A percentile compares a stretch with the other conserved stretches of the same genome.
Evolutionary conservation across 768 basidiomycete genomes (phyloP).

Genomic region (Boletales sp.): DNA sequence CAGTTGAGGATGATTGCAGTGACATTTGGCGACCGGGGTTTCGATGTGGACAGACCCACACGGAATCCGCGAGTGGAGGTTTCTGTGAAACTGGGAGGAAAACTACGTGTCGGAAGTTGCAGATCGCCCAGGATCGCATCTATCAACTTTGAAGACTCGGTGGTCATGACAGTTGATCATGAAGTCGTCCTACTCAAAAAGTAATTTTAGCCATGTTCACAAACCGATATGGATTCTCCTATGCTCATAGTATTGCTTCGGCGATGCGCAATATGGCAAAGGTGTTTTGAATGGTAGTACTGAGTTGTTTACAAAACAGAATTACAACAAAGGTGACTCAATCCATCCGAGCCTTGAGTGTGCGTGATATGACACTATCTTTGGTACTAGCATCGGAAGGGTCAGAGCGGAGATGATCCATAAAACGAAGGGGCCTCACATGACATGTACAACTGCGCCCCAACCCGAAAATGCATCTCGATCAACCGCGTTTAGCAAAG

Average conservation of each 20-base stretch:
- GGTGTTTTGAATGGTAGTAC: background rate
- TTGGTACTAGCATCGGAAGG: slow-evolving; percentile 48
- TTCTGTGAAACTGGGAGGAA: slow-evolving; percentile 17
- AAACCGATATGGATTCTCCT: background rate
- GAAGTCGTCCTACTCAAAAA: too few species aligned
- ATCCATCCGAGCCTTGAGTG: slow-evolving; percentile 90
- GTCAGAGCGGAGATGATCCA: slow-evolving; percentile 7
- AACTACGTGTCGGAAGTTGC: slow-evolving; percentile 11
- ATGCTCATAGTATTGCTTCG: too few species aligned
- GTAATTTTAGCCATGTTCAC: too few species aligned
- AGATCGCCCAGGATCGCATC: slow-evolving; percentile 12
- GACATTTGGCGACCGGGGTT: slow-evolving; percentile 34
- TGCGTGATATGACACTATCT: slow-evolving; percentile 76
- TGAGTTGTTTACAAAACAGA: slow-evolving; percentile 17
- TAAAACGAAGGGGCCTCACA: slow-evolving; percentile 53
- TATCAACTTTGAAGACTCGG: slow-evolving; percentile 5
- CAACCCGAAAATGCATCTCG: slow-evolving; percentile 96
- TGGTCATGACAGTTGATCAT: background rate
- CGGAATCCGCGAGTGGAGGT: slow-evolving; percentile 5
- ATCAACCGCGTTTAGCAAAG: slow-evolving; percentile 90
- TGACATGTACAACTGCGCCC: slow-evolving; percentile 93
- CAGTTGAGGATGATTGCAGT: slow-evolving; percentile 65
- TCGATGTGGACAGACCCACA: slow-evolving; percentile 7
- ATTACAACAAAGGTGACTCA: slow-evolving; percentile 33
- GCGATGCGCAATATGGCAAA: too few species aligned